A percentile compares a stretch with the other conserved stretches of the same genome.
phyloP scores from a whole-genome alignment of 2,329 filamentous ascomycete genomes.

The Aspergillus thermomutatus region DNA sequence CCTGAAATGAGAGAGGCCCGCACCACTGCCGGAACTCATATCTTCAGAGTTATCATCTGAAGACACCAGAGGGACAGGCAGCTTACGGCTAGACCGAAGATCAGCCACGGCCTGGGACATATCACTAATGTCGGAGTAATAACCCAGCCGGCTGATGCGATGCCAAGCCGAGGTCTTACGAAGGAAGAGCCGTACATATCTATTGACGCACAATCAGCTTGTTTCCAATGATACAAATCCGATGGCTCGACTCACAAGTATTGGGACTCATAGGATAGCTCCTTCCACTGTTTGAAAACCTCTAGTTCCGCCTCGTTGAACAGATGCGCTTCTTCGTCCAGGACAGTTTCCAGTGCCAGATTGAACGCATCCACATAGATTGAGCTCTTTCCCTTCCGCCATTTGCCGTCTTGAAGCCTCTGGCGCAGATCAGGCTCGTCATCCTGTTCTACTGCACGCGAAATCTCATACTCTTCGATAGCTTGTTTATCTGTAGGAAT shows the following conservation, averaged over 20 bases:
- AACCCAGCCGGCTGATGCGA: conserved; percentile 71
- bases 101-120: conserved; percentile 61
- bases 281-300: conserved; percentile 73
- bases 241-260: conserved; percentile 64
- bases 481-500: conserved; percentile 66
- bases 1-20: conserved; percentile 58
- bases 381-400: conserved; percentile 75
- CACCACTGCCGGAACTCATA: conserved; percentile 45
- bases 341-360: conserved; percentile 80
- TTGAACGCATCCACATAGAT: conserved; percentile 99
- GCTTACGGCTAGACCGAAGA: conserved; percentile 56
- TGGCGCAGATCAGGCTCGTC: conserved; percentile 43
- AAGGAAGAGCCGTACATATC: conserved; percentile 88
- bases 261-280: conserved; percentile 76
- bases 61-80: conserved; percentile 50
- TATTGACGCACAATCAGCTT: conserved; percentile 32
- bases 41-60: conserved; percentile 45
- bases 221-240: background rate
- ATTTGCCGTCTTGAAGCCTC: conserved; percentile 57
- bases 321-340: conserved; percentile 82
- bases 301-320: conserved; percentile 76
- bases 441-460: conserved; percentile 55
- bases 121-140: conserved; percentile 79
- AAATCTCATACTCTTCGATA: conserved; percentile 74
- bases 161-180: conserved; percentile 92